Evolutionary conservation across 1,284 basidiomycete genomes (phyloP).

Genomic region (Takashimella tepidaria): DNA sequence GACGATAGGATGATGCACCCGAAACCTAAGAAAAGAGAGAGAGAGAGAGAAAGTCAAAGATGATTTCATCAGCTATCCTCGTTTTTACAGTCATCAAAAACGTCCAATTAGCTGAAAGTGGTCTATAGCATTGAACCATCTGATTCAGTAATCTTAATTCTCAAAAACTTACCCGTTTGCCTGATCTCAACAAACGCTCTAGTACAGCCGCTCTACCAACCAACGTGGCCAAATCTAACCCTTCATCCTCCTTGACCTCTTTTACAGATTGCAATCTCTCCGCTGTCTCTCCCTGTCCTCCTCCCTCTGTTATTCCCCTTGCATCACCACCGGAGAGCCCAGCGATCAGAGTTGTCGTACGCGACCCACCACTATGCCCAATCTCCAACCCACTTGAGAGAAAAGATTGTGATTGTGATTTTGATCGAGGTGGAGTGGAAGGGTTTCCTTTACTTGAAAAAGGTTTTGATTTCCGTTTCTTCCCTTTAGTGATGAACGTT

Average conservation of each 20-base stretch:
- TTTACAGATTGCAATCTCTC: too few relatives aligned
- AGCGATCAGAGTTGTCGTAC: too few relatives aligned
- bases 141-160: not conserved
- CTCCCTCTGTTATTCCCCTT: too few relatives aligned
- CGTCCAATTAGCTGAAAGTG: slow-evolving; percentile 3
- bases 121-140: slow-evolving; percentile 6
- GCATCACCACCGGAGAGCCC: too few relatives aligned
- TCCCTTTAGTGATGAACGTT: too few relatives aligned
- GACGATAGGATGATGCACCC: not conserved
- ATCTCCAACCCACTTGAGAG: too few relatives aligned
- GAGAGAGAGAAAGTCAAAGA: not conserved
- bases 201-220: slow-evolving; percentile 35
- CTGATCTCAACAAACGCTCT: slow-evolving; percentile 33
- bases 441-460: too few relatives aligned
- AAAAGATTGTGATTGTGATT: too few relatives aligned
- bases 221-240: slow-evolving; percentile 29
- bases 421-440: too few relatives aligned
- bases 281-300: too few relatives aligned
- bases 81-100: not conserved
- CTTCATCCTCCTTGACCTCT: slow-evolving; percentile 21
- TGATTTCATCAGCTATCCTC: not conserved
- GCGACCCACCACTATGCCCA: too few relatives aligned
- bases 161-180: slow-evolving; percentile 32
- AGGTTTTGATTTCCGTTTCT: too few relatives aligned
- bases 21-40: not conserved